phyloP scores from a whole-genome alignment of 2,329 filamentous ascomycete genomes.

The Ophiostoma himal-ulmi region DNA sequence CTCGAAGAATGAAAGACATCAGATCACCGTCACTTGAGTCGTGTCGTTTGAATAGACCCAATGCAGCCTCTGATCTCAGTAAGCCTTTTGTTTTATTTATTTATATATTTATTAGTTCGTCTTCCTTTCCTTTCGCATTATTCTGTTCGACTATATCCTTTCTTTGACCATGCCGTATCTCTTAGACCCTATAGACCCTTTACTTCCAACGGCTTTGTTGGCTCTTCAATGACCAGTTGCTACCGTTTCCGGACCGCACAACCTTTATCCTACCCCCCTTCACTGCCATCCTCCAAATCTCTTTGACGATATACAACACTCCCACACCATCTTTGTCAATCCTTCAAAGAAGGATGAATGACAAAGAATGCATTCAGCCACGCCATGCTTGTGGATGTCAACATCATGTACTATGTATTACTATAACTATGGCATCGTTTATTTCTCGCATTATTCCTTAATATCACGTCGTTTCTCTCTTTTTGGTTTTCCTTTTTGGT shows the following conservation, averaged over 20 bases:
- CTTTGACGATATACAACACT: not conserved
- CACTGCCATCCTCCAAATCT: not conserved
- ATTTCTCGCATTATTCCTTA: not conserved
- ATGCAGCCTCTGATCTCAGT: not conserved
- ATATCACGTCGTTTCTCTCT: not conserved
- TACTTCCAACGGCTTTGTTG: not conserved
- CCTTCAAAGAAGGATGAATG: not conserved
- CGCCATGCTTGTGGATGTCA: not conserved
- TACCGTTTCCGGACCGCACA: constrained; percentile 1
- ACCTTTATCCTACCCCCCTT: not conserved
- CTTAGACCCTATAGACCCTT: not conserved
- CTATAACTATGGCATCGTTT: not conserved
- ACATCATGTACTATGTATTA: not conserved
- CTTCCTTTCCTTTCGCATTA: not conserved
- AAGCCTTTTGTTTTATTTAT: not conserved
- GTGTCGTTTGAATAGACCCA: not conserved
- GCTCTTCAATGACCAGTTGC: not conserved
- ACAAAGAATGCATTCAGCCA: not conserved
- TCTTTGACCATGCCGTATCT: not conserved
- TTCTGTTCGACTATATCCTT: not conserved
- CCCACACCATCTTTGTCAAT: not conserved
- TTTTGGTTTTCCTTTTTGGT: not conserved
- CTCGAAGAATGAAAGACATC: not conserved
- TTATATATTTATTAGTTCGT: not conserved
- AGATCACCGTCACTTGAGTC: not conserved